A percentile compares a stretch with the other conserved stretches of the same genome.
These are phyloP conservation scores for Coemansia sp. DNA, from an alignment of 192 early-diverging fungal genomes.

Conservation along the genomic window DNA sequence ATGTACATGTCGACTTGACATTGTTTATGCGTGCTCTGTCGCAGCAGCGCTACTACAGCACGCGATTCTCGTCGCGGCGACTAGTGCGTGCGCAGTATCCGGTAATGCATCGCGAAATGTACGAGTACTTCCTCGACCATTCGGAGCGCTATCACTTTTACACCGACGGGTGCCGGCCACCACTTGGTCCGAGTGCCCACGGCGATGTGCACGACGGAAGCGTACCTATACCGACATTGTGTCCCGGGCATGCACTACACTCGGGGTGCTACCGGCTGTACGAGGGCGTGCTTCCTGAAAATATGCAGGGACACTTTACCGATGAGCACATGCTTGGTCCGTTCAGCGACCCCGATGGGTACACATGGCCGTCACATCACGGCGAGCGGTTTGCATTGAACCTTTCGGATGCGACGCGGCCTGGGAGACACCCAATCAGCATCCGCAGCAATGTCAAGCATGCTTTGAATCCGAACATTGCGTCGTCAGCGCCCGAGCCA, in stretches of 20 bases:
- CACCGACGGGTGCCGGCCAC: constrained; percentile 36
- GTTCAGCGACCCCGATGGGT: constrained; percentile 23
- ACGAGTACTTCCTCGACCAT: constrained; percentile 49
- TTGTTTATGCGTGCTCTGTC: constrained; percentile 33
- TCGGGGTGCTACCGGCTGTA: constrained; percentile 54
- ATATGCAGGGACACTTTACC: constrained; percentile 6
- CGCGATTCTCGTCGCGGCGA: constrained; percentile 50
- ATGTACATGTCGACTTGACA: constrained; percentile 47
- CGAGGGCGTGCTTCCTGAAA: constrained; percentile 31
- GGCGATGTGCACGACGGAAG: constrained; percentile 2
- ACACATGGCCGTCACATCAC: constrained; percentile 18
- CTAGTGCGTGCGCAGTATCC: constrained; percentile 39
- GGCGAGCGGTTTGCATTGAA: constrained; percentile 12
- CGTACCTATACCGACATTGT: constrained; percentile 13
- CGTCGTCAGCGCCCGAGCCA: constrained; percentile 47
- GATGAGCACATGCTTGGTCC: constrained; percentile 9
- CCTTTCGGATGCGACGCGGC: constrained; percentile 9
- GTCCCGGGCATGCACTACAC: constrained; percentile 25
- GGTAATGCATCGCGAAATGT: constrained; percentile 44
- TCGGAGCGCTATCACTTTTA: constrained; percentile 47
- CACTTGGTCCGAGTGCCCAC: neutral
- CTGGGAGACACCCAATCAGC: constrained; percentile 10
- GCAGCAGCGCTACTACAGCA: constrained; percentile 55
- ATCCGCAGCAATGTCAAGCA: neutral
- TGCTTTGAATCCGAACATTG: constrained; percentile 9